Conservation (phyloP, 805 yeast species). For the Wickerhamomyces rabaulensis region DNA sequence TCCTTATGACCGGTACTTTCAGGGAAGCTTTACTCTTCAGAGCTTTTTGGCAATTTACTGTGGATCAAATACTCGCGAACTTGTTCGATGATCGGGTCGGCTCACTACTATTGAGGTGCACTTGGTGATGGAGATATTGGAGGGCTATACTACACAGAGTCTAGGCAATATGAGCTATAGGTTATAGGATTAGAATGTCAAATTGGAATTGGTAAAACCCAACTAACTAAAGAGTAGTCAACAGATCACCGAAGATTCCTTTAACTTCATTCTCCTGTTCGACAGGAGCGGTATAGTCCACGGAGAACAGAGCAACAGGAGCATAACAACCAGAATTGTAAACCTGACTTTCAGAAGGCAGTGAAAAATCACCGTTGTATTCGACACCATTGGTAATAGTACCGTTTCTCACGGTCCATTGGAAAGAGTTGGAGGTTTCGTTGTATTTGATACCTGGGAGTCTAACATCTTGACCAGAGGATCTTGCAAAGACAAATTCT, state of each 20-base stretch:
- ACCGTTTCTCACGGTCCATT: conserved; percentile 15
- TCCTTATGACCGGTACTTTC: not conserved
- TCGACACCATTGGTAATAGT: conserved; percentile 19
- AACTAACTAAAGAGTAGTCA: too few relatives aligned
- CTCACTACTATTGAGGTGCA: not conserved
- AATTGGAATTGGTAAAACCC: too few relatives aligned
- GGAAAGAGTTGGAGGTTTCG: conserved; percentile 30
- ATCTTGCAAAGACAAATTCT: conserved; percentile 38
- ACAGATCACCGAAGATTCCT: not conserved
- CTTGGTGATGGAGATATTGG: too few relatives aligned
- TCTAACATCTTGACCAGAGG: conserved; percentile 31
- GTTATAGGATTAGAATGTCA: too few relatives aligned
- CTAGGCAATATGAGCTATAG: too few relatives aligned
- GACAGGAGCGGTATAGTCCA: conserved; percentile 32
- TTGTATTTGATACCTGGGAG: conserved; percentile 27
- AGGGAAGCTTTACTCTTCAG: too few relatives aligned
- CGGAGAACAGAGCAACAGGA: conserved; percentile 41
- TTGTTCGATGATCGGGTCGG: not conserved
- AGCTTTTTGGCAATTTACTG: not conserved
- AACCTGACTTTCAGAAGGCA: conserved; percentile 37
- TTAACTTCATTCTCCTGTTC: conserved; percentile 12
- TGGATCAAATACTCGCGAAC: not conserved
- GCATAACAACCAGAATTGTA: conserved; percentile 33
- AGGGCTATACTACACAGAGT: too few relatives aligned
- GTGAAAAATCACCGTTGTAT: conserved; percentile 39